Evolutionary conservation across 2,329 filamentous ascomycete genomes (phyloP).

Genomic region (Bipolaris bicolor): DNA sequence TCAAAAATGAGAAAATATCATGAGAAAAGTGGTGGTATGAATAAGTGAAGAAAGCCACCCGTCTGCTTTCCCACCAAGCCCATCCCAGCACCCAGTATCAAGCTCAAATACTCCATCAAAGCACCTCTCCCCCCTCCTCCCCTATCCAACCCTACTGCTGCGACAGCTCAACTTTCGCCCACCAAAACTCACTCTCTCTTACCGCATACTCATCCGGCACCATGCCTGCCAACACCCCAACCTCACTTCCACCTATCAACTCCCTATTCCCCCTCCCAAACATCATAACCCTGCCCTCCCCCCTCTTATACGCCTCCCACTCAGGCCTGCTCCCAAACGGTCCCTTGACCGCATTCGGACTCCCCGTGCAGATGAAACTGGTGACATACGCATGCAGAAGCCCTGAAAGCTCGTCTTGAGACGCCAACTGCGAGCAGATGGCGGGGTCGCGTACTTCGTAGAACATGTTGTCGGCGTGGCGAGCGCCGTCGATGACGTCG

Average conservation of each 20-base stretch:
- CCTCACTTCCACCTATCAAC: constrained; percentile 40
- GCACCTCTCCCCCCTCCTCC: too few relatives aligned
- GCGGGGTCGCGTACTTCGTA: constrained; percentile 40
- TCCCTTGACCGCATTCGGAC: constrained; percentile 36
- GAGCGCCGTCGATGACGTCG: constrained; percentile 39
- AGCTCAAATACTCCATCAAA: too few relatives aligned
- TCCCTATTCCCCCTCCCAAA: constrained; percentile 69
- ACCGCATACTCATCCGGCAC: constrained; percentile 53
- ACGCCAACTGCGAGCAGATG: constrained; percentile 28
- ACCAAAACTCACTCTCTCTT: constrained; percentile 66
- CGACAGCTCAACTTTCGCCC: constrained; percentile 52
- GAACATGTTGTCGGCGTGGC: constrained; percentile 45
- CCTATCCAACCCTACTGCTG: constrained; percentile 33
- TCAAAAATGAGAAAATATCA: too few relatives aligned
- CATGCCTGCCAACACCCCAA: constrained; percentile 48
- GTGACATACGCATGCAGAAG: constrained; percentile 40
- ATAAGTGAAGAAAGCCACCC: too few relatives aligned
- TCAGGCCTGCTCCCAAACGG: constrained; percentile 11
- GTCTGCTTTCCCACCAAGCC: too few relatives aligned
- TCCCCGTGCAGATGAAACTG: constrained; percentile 41
- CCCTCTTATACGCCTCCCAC: constrained; percentile 30
- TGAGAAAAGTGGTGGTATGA: too few relatives aligned
- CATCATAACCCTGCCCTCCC: constrained; percentile 48
- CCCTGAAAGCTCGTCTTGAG: constrained; percentile 39
- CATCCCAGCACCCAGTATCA: too few relatives aligned